Percentiles rank a stretch among this genome's conserved stretches.
Evolutionary conservation across 108 stramenopile species (phyloP).

Genomic region (Conticribra guillardii): DNA sequence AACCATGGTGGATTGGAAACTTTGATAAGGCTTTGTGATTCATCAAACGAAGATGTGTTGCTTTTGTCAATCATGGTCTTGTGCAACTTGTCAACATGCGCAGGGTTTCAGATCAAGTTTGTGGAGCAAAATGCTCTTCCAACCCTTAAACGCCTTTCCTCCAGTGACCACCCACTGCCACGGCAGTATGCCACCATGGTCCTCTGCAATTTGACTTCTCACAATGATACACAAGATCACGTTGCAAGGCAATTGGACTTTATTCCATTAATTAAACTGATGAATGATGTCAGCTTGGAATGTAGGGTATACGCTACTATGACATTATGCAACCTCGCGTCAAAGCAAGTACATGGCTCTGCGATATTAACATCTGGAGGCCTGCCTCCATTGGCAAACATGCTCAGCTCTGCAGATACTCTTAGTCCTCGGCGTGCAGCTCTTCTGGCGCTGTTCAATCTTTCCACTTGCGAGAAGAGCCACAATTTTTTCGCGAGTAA

Average conservation of each 20-base stretch:
- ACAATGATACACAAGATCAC: conserved; percentile 51
- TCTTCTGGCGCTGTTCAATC: conserved; percentile 61
- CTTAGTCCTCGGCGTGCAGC: conserved; percentile 60
- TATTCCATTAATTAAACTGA: conserved; percentile 46
- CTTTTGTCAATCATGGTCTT: conserved; percentile 64
- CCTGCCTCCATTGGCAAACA: conserved; percentile 52
- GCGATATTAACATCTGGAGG: conserved; percentile 64
- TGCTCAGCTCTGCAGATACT: conserved; percentile 41
- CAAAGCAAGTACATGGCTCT: conserved; percentile 58
- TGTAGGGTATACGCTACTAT: conserved; percentile 64
- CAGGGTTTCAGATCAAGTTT: conserved; percentile 53
- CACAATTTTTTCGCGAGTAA: conserved; percentile 48
- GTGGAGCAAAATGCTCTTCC: conserved; percentile 54
- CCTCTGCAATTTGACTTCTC: conserved; percentile 68
- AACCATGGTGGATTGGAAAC: conserved; percentile 16
- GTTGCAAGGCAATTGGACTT: conserved; percentile 58
- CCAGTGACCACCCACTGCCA: conserved; percentile 38
- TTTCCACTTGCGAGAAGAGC: conserved; percentile 53
- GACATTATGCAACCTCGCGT: conserved; percentile 77
- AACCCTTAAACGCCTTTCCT: conserved; percentile 56
- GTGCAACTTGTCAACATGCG: conserved; percentile 69
- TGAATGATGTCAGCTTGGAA: conserved; percentile 43
- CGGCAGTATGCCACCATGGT: conserved; percentile 65
- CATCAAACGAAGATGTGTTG: conserved; percentile 42
- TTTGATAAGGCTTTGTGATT: conserved; percentile 39